These are phyloP conservation scores for Dujonia santamariae DNA, from an alignment of 1,139 yeast genomes.

Conservation along the genomic window DNA sequence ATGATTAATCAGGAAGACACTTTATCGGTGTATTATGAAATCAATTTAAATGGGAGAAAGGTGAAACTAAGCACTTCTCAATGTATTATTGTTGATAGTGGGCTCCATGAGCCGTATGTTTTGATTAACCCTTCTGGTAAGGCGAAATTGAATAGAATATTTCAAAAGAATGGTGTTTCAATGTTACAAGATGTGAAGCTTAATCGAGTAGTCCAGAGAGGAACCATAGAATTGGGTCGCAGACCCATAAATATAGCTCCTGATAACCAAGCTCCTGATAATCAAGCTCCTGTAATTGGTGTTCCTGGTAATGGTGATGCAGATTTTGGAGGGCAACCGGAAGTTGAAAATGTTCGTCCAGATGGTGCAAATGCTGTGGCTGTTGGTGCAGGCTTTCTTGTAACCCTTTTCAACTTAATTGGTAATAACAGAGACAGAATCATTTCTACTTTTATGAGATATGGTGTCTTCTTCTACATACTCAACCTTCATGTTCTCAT, in stretches of 20 bases:
- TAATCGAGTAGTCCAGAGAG: neutral
- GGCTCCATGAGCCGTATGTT: slow-evolving; percentile 34
- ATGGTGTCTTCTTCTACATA: slow-evolving; percentile 11
- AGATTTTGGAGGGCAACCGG: too few relatives aligned
- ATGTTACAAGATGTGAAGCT: slow-evolving; percentile 12
- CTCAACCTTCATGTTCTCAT: slow-evolving; percentile 13
- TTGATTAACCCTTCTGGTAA: slow-evolving; percentile 35
- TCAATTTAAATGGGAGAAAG: slow-evolving; percentile 15
- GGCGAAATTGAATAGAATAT: slow-evolving; percentile 21
- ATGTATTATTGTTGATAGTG: slow-evolving; percentile 41
- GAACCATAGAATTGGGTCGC: neutral
- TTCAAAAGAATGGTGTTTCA: slow-evolving; percentile 3
- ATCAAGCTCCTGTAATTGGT: neutral
- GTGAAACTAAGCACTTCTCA: slow-evolving; percentile 36
- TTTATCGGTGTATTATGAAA: slow-evolving; percentile 16
- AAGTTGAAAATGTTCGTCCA: neutral
- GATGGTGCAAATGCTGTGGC: neutral
- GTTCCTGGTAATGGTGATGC: neutral
- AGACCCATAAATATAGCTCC: neutral
- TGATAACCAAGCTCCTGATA: neutral
- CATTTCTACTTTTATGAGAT: slow-evolving; percentile 9
- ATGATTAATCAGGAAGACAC: slow-evolving; percentile 19
- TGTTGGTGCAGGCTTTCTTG: neutral
- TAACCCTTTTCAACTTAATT: neutral
- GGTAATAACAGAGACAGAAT: slow-evolving; percentile 1